Evolutionary conservation across 805 yeast genomes (phyloP).

Genomic region (Teunomyces funiuensis): DNA sequence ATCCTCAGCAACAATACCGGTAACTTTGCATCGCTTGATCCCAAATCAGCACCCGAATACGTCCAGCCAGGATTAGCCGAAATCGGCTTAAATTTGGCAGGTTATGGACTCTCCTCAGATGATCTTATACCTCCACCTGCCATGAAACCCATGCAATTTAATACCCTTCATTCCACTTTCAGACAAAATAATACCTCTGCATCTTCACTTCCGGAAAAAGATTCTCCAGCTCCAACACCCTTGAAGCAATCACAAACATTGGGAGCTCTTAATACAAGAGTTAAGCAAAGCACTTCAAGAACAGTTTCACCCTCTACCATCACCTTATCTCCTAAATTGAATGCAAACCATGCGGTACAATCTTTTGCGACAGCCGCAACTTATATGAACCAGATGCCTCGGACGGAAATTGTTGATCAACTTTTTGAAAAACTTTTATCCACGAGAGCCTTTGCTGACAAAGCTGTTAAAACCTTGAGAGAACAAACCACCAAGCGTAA

Average conservation of each 20-base stretch:
- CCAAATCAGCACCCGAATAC: slow-evolving; percentile 8
- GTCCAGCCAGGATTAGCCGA: slow-evolving; percentile 15
- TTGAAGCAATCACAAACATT: slow-evolving; percentile 1
- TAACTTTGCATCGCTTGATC: slow-evolving; percentile 15
- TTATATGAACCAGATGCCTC: slow-evolving; percentile 36
- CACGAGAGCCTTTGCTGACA: slow-evolving; percentile 37
- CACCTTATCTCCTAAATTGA: slow-evolving; percentile 1
- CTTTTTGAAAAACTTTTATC: slow-evolving; percentile 41
- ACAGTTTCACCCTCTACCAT: slow-evolving; percentile 7
- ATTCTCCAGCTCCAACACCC: not conserved
- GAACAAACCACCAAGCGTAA: slow-evolving; percentile 36
- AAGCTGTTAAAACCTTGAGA: slow-evolving; percentile 30
- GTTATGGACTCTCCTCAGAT: slow-evolving; percentile 28
- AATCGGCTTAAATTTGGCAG: slow-evolving; percentile 28
- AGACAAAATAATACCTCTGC: slow-evolving; percentile 3
- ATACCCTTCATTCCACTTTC: not conserved
- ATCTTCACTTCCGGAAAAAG: slow-evolving; percentile 5
- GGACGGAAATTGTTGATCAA: slow-evolving; percentile 33
- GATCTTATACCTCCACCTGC: slow-evolving; percentile 25
- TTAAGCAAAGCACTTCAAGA: not conserved
- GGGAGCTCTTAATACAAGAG: not conserved
- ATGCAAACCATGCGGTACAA: slow-evolving; percentile 23
- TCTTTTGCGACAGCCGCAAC: slow-evolving; percentile 35
- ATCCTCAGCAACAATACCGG: not conserved
- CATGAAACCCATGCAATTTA: slow-evolving; percentile 1